Conservation (phyloP, 208 protist species). For the Crithidia thermophila region DNA sequence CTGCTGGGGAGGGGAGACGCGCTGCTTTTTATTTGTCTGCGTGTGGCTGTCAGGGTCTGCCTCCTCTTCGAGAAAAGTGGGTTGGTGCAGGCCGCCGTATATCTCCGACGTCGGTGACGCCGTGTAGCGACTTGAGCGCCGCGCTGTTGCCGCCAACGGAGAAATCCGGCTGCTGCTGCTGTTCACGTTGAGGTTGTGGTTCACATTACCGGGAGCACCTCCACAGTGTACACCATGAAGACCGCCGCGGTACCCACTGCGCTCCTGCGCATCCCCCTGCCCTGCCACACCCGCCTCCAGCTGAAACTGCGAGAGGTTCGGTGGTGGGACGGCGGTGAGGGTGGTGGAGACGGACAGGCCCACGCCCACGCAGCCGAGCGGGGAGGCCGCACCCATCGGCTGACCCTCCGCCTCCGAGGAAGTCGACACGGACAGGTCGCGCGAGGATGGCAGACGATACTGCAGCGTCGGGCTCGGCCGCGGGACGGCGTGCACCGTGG, state of each 20-base stretch:
- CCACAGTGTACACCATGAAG: no score
- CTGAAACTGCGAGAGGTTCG: slow-evolving; percentile 7
- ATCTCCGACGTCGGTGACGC: neutral
- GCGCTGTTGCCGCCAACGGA: neutral
- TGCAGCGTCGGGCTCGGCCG: no score
- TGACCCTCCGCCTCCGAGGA: neutral
- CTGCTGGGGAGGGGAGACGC: neutral
- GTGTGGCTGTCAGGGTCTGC: no score
- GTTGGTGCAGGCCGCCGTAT: neutral
- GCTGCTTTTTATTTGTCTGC: no score
- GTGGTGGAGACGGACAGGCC: neutral
- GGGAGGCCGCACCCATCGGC: neutral
- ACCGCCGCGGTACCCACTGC: no score
- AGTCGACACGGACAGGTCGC: neutral
- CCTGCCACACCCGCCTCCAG: no score
- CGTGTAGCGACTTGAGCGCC: neutral
- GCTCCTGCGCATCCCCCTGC: no score
- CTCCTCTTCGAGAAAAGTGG: no score
- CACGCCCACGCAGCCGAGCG: neutral
- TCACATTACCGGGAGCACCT: no score
- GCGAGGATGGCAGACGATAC: no score
- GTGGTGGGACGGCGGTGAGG: slow-evolving; percentile 8
- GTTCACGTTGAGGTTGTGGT: no score
- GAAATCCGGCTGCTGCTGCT: neutral
- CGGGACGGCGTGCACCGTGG: no score